Conservation (phyloP, 495 filamentous ascomycete species). For the Glarea lozoyensis region DNA sequence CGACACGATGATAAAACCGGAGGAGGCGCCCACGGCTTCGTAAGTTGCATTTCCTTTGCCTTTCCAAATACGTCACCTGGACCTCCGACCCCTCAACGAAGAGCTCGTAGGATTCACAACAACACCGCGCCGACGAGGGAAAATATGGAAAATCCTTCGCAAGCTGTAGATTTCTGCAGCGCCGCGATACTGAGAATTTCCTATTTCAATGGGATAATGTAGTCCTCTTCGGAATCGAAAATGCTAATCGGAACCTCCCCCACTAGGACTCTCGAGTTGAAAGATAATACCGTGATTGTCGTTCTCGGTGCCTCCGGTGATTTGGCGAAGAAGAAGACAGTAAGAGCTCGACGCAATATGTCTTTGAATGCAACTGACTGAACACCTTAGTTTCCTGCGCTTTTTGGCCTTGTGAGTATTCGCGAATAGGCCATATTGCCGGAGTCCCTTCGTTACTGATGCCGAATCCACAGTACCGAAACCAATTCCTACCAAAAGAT, state of each 20-base stretch:
- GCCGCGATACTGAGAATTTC: background rate
- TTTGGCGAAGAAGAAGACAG: slow-evolving; percentile 99
- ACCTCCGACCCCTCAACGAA: background rate
- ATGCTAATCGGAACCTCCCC: slow-evolving; percentile 14
- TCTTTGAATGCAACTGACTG: slow-evolving; percentile 17
- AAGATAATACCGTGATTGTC: slow-evolving; percentile 96
- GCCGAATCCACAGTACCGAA: slow-evolving; percentile 63
- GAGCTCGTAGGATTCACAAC: slow-evolving; percentile 8
- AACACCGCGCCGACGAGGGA: slow-evolving; percentile 1
- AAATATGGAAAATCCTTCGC: too few relatives aligned
- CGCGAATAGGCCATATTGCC: slow-evolving; percentile 1
- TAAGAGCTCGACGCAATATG: slow-evolving; percentile 35
- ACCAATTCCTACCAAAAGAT: slow-evolving; percentile 96
- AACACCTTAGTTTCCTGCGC: slow-evolving; percentile 74
- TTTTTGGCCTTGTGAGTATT: slow-evolving; percentile 88
- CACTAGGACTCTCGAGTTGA: slow-evolving; percentile 76
- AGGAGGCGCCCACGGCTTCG: slow-evolving; percentile 54
- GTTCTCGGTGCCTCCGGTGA: slow-evolving; percentile 97
- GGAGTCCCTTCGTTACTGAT: slow-evolving; percentile 6
- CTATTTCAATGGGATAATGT: slow-evolving; percentile 1
- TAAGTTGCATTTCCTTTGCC: slow-evolving; percentile 37
- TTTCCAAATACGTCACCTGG: slow-evolving; percentile 23
- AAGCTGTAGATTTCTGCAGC: slow-evolving; percentile 2
- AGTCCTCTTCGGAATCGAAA: too few relatives aligned
- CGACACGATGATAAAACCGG: slow-evolving; percentile 52